Evolutionary conservation across 768 basidiomycete genomes (phyloP).

Genomic region (Kwoniella shandongensis): DNA sequence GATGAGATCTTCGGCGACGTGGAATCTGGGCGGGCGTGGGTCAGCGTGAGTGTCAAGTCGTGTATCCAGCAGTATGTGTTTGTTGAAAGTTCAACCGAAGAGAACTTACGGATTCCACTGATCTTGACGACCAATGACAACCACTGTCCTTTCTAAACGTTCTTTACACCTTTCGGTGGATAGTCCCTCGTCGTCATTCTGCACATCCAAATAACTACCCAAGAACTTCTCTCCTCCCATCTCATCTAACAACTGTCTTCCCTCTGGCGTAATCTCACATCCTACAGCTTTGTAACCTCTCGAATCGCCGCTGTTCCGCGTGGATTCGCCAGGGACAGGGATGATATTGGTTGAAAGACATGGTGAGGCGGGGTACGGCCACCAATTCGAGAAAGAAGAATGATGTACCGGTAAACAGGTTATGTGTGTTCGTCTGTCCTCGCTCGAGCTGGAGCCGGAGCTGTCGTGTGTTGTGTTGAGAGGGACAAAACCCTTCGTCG

Average conservation of each 20-base stretch:
- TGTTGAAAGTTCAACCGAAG: too few relatives aligned
- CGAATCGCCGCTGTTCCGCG: constrained; percentile 10
- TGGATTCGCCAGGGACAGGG: constrained; percentile 18
- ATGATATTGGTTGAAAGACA: constrained; percentile 38
- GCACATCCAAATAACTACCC: constrained; percentile 22
- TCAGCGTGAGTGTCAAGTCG: not conserved
- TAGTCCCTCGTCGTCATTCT: not conserved
- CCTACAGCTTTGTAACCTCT: constrained; percentile 14
- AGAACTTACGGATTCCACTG: constrained; percentile 44
- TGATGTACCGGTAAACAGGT: constrained; percentile 35
- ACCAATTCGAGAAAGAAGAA: constrained; percentile 37
- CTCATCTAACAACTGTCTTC: constrained; percentile 24
- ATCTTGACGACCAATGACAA: constrained; percentile 47
- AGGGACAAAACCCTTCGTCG: too few relatives aligned
- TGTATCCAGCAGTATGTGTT: too few relatives aligned
- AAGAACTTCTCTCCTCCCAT: constrained; percentile 45
- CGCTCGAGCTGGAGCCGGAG: too few relatives aligned
- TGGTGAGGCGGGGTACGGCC: constrained; percentile 47
- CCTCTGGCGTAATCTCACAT: constrained; percentile 33
- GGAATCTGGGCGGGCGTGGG: constrained; percentile 28
- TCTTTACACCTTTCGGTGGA: constrained; percentile 21
- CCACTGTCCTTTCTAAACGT: constrained; percentile 28
- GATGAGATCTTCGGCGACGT: constrained; percentile 50
- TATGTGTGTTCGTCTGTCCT: constrained; percentile 26
- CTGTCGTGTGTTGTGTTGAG: too few relatives aligned